phyloP scores from a whole-genome alignment of 2,329 filamentous ascomycete species.

The Epichloe elymi region DNA sequence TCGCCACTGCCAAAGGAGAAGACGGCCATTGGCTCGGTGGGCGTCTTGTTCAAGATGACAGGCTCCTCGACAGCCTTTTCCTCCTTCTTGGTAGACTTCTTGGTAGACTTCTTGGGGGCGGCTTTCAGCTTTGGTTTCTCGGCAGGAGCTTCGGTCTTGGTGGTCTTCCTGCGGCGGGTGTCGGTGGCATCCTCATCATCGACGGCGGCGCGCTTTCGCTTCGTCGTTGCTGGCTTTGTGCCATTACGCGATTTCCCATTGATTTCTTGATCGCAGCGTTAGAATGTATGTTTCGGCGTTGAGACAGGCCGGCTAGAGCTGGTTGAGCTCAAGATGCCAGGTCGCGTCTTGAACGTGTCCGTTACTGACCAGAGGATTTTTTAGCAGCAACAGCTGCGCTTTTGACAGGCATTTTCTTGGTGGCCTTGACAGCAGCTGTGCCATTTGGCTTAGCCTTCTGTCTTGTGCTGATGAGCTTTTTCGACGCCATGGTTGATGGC shows the following conservation, averaged over 20 bases:
- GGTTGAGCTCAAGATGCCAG: neutral
- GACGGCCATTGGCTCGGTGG: constrained; percentile 52
- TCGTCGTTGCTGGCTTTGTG: constrained; percentile 1
- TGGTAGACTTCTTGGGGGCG: constrained; percentile 2
- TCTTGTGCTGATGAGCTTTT: constrained; percentile 2
- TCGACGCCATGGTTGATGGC: constrained; percentile 4
- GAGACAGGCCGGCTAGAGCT: neutral
- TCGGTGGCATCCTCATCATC: constrained; percentile 2
- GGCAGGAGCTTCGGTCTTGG: constrained; percentile 1
- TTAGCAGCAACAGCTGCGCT: neutral
- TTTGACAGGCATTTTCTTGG: constrained; percentile 2
- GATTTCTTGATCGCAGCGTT: neutral
- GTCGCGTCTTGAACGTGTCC: neutral
- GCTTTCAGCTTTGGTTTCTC: constrained; percentile 2
- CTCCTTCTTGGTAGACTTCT: constrained; percentile 1
- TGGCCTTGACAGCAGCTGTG: neutral
- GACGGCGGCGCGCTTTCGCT: constrained; percentile 6
- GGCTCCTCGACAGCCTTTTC: constrained; percentile 21
- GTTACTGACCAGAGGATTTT: constrained; percentile 5
- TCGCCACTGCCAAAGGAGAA: constrained; percentile 72
- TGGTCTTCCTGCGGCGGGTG: constrained; percentile 4
- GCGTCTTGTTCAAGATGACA: constrained; percentile 21
- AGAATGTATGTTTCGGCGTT: neutral
- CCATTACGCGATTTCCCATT: constrained; percentile 1
- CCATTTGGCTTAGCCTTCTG: constrained; percentile 1